Conservation (phyloP, 2,329 filamentous ascomycete species). For the Chaetomium sp. region DNA sequence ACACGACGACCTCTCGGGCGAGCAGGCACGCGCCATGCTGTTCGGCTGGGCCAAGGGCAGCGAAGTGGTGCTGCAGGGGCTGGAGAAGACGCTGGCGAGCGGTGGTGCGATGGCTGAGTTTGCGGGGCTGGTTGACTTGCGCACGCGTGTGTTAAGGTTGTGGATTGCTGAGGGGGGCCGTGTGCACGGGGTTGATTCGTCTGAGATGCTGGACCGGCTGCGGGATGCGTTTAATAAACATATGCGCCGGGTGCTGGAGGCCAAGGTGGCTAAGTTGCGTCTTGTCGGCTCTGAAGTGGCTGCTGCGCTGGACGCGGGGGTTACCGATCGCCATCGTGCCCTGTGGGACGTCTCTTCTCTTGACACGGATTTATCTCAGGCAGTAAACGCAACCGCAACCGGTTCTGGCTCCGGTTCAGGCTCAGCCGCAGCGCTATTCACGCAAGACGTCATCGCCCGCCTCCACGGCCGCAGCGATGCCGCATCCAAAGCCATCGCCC, state of each 20-base stretch:
- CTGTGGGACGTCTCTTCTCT: conserved; percentile 65
- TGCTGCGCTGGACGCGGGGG: conserved; percentile 49
- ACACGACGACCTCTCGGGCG: conserved; percentile 65
- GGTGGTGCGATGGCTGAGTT: conserved; percentile 50
- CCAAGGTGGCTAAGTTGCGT: conserved; percentile 57
- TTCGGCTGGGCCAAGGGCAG: conserved; percentile 59
- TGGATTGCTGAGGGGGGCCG: conserved; percentile 67
- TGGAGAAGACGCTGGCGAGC: conserved; percentile 52
- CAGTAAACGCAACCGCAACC: no score
- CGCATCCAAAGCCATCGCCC: conserved; percentile 53
- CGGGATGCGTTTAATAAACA: conserved; percentile 63
- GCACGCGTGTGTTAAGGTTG: conserved; percentile 62
- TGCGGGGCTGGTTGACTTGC: conserved; percentile 60
- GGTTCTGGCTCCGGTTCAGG: no score
- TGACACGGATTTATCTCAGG: conserved; percentile 57
- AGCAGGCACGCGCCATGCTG: conserved; percentile 54
- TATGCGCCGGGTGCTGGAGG: conserved; percentile 56
- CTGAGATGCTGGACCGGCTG: conserved; percentile 61
- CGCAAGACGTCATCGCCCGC: conserved; percentile 60
- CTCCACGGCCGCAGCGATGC: conserved; percentile 66
- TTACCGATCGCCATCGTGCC: conserved; percentile 43
- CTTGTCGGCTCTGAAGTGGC: conserved; percentile 60
- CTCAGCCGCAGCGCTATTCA: conserved; percentile 55
- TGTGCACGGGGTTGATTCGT: conserved; percentile 59
- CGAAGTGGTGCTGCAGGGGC: conserved; percentile 53